These are phyloP conservation scores for Hanseniaspora gamundiae DNA, from an alignment of 1,139 yeast species.

Conservation along the genomic window DNA sequence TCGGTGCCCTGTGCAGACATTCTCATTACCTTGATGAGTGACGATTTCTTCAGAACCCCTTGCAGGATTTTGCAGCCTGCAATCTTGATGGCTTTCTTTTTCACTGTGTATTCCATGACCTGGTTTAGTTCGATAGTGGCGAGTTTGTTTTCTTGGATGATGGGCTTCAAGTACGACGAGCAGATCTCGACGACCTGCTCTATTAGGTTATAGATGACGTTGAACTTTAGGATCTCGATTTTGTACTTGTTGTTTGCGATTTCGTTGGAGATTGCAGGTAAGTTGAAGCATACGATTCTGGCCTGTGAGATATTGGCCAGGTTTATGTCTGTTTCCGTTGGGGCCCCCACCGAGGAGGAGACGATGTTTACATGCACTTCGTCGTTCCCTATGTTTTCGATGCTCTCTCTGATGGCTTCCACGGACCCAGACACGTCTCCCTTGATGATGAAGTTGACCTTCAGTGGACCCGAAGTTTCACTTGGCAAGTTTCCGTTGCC, in stretches of 20 bases:
- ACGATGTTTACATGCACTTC: slow-evolving; percentile 64
- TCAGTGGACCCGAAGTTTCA: slow-evolving; percentile 20
- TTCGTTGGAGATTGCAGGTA: slow-evolving; percentile 50
- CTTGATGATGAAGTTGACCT: slow-evolving; percentile 59
- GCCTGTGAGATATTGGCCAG: slow-evolving; percentile 72
- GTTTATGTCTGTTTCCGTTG: slow-evolving; percentile 72
- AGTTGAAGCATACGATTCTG: slow-evolving; percentile 65
- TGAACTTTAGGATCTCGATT: slow-evolving; percentile 55
- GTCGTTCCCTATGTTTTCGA: slow-evolving; percentile 71
- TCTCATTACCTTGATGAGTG: slow-evolving; percentile 55
- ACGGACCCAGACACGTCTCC: slow-evolving; percentile 77
- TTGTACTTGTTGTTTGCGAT: slow-evolving; percentile 48
- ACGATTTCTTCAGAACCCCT: slow-evolving; percentile 53
- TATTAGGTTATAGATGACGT: slow-evolving; percentile 75
- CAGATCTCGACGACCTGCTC: slow-evolving; percentile 69
- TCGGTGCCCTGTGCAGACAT: slow-evolving; percentile 30
- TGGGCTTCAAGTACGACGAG: slow-evolving; percentile 51
- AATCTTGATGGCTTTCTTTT: slow-evolving; percentile 42
- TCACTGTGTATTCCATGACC: slow-evolving; percentile 53
- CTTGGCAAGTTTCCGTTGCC: slow-evolving; percentile 10
- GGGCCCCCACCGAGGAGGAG: slow-evolving; percentile 70
- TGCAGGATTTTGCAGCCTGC: slow-evolving; percentile 83
- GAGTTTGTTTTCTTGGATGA: slow-evolving; percentile 50
- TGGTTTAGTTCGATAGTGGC: slow-evolving; percentile 65
- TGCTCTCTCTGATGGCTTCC: slow-evolving; percentile 61